Percentiles rank a stretch among this genome's conserved stretches.
Conservation (phyloP, 202 grass and related monocot species). For the Bolboschoenoplectus hybrid region DNA sequence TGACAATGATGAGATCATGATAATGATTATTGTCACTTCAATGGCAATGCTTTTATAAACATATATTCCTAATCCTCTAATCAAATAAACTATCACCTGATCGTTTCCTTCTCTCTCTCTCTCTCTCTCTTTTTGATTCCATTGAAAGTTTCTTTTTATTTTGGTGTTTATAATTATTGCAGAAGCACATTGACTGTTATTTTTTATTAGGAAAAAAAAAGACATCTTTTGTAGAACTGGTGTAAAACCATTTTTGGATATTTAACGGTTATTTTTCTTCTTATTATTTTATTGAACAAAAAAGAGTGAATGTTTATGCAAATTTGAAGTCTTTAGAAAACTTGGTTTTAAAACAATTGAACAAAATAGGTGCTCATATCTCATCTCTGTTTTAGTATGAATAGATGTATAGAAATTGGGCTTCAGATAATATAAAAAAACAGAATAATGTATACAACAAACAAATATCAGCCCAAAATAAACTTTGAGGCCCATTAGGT, state of each 20-base stretch:
- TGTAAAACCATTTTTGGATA: neutral
- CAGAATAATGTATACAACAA: neutral
- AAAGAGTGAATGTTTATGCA: neutral
- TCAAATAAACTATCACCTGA: neutral
- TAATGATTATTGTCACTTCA: neutral
- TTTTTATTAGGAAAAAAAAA: neutral
- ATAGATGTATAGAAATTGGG: neutral
- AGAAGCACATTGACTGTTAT: too few species aligned
- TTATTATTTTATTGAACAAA: too few species aligned
- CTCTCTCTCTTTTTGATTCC: too few species aligned
- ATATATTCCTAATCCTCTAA: neutral
- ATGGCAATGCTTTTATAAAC: neutral
- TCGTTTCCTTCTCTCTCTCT: neutral
- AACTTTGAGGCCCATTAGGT: too few species aligned
- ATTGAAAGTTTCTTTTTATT: too few species aligned
- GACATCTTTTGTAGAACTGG: neutral
- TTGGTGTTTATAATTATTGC: too few species aligned
- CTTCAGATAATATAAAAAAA: neutral
- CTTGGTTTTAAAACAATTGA: too few species aligned
- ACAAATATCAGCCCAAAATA: neutral
- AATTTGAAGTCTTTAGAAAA: too few species aligned
- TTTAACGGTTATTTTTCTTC: too few species aligned
- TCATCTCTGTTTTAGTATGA: too few species aligned
- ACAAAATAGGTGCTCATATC: too few species aligned
- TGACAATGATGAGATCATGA: constrained; percentile 13